Base-by-base conservation (phyloP, 352 stramenopile genomes). In the Phytophthora macrochlamydospora region DNA sequence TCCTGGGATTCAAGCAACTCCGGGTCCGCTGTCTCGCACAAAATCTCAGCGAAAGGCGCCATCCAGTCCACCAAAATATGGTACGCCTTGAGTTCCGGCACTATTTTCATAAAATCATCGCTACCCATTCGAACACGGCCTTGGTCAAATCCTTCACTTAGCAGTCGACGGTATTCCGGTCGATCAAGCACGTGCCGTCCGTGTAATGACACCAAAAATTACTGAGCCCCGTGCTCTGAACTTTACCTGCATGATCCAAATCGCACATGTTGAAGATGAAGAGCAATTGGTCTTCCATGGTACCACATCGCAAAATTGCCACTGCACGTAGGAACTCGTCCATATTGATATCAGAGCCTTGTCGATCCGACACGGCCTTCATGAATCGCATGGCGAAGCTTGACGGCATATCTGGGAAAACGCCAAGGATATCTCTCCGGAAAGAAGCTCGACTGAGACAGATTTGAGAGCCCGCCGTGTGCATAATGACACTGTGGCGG, bases 191-290 rank as follows among this genome's bases (percentile, higher is more conserved):
- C 78, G 8, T 92, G 70, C 29, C 87, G 81, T 4, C 89, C 87
- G 52, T 95, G 77, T 9, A 96, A 69, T 29, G 85, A 94, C 18
- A 96, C 82, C 29, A 94, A 66, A 96, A 92, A 64, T 96, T 96
- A 65, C 84, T 92, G 5, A 96, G 63, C 1, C 87, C 87, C 24
- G 88, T 94, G 64, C 85, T 93, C 58, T 96, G 88, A 7, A 96
- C 79, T 66, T 96, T 96, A 13, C 83, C 85, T 24, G 87, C 76
- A 57, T 96, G 88, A 51, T 96, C 88, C 18, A 94, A 68, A 69
- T 96, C 88, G 65, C 88, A 96, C 88, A 96, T 96, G 62, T 93
- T 83, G 69, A 93, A 96, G 40, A 89, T 83, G 31, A 95, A 94
- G 8, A 78, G 71, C 38, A 95, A 75, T 43, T 90, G 79, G 66